Evolutionary conservation across 345 rosid species (phyloP).

Genomic region (Luvunga scandens): DNA sequence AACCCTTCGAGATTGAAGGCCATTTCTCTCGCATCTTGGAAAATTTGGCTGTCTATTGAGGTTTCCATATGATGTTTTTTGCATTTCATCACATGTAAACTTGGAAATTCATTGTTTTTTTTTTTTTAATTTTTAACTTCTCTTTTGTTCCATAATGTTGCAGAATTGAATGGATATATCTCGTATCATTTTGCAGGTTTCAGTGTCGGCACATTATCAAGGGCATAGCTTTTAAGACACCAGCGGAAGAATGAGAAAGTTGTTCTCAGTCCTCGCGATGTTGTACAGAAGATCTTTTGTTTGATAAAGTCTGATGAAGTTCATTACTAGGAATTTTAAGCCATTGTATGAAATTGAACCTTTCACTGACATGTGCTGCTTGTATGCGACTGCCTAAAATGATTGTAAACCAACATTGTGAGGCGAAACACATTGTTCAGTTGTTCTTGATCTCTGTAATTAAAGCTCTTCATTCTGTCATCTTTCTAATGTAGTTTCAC

Average conservation of each 20-base stretch:
- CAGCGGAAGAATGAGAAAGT: constrained; percentile 53
- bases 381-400: background rate
- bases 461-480: background rate
- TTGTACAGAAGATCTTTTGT: background rate
- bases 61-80: background rate
- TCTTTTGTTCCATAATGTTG: background rate
- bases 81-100: background rate
- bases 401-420: background rate
- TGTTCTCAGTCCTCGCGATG: background rate
- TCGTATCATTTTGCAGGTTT: constrained; percentile 45
- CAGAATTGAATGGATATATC: background rate
- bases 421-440: background rate
- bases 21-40: background rate
- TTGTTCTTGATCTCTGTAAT: background rate
- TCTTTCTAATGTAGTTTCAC: background rate
- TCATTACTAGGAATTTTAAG: background rate
- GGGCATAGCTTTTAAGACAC: constrained; percentile 56
- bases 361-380: background rate
- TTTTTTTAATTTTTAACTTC: too few species aligned
- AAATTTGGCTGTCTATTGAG: background rate
- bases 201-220: constrained; percentile 79
- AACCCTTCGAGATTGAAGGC: background rate
- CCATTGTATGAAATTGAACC: background rate
- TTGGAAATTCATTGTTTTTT: background rate
- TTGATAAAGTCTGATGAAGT: background rate